Evolutionary conservation across 2,329 filamentous ascomycete species (phyloP), one percentile per base, ranked within the genome.

Genomic region (Claviceps arundinis): DNA sequence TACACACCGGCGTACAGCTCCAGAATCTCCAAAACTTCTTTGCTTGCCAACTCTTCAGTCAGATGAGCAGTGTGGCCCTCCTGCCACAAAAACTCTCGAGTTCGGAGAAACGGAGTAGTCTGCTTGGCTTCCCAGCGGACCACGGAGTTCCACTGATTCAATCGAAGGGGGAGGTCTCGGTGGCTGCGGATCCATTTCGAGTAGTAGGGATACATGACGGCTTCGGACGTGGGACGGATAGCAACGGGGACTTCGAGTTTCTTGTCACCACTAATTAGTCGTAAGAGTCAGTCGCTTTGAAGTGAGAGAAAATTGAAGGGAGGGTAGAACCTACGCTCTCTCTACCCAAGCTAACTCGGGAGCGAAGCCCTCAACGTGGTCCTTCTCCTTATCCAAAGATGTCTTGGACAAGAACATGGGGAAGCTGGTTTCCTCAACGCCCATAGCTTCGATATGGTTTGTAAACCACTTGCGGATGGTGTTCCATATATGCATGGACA

Each of bases 101-200:
- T 91, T 61, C 91, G 79, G 53, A 98, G 78, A 74, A 97, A 97
- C 41, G 81, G 81, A n/a, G 80, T 84, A 24, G 80, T 83, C 68
- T 95, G 89, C 76, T 97, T 97, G 66, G 95, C 94, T 71, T 97
- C 93, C 93, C 93, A 97, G 62, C 91, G 82, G 48, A 96, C 77
- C 58, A 80, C 77, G 14, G 85, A 95, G 77, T 96, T 96, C 93
- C 93, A 98, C 70, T 98, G 93, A 74, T 97, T 97, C 59, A 97
- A 77, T 64, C 89, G 85, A 59, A 97, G 77, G 56, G 93, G 94
- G 54, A 98, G 83, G 65, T 98, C 93, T 63, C 94, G 82, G 72
- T 98, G 90, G 66, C 85, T 91, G 68, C 91, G 85, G 69, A 98
- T 97, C 88, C 93, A 95, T 72, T 95, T 93, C 59, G 88, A 80